Evolutionary conservation across 2,329 filamentous ascomycete species (phyloP).

Genomic region (Neonectria hederae): DNA sequence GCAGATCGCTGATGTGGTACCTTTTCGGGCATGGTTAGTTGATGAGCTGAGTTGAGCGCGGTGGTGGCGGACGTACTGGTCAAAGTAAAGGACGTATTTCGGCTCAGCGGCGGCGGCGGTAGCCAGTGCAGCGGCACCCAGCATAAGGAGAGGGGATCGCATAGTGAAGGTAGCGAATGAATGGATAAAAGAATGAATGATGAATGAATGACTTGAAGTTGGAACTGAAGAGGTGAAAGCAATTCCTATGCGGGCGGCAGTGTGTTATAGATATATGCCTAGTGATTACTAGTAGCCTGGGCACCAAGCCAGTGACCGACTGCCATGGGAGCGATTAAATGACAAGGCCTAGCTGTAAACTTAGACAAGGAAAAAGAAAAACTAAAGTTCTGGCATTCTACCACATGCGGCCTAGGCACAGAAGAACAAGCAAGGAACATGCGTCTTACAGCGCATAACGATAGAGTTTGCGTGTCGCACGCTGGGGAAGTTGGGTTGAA

Average conservation of each 20-base stretch:
- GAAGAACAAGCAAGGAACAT: not conserved
- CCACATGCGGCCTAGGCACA: not conserved
- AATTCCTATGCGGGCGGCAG: not conserved
- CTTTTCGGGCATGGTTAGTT: constrained; percentile 37
- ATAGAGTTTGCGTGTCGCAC: not conserved
- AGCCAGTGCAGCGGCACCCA: constrained; percentile 29
- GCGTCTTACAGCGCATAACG: not conserved
- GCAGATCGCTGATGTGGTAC: constrained; percentile 52
- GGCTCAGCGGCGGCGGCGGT: constrained; percentile 35
- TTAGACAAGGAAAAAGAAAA: not conserved
- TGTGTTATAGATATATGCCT: not conserved
- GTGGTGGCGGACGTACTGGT: constrained; percentile 49
- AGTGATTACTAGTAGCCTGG: not conserved
- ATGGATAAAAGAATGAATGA: not conserved
- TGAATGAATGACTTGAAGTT: constrained; percentile 1
- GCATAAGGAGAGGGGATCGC: constrained; percentile 22
- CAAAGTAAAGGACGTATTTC: constrained; percentile 55
- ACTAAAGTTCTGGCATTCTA: not conserved
- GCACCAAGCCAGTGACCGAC: not conserved
- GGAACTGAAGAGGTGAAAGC: not conserved
- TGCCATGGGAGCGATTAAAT: not conserved
- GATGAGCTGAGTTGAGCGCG: not conserved
- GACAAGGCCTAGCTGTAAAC: not conserved
- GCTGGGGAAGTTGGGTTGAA: not conserved
- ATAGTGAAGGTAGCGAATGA: constrained; percentile 12